phyloP scores from a whole-genome alignment of 495 filamentous ascomycete species.

The Aspergillus indologenus region DNA sequence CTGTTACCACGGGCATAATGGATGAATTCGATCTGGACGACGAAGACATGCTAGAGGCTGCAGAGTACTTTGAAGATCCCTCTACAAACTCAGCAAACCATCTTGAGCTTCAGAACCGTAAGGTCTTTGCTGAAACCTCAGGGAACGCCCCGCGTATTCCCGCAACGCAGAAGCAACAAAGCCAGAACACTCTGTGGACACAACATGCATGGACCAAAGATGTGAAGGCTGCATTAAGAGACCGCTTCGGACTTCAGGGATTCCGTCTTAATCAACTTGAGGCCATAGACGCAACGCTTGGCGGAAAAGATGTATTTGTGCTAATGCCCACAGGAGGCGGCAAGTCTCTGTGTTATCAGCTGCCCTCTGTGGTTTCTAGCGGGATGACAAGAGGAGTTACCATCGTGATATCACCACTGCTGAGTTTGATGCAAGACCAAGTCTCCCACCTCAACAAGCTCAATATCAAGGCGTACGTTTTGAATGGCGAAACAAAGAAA shows the following conservation, averaged over 20 bases:
- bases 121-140: conserved; percentile 55
- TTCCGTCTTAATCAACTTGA: conserved; percentile 92
- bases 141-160: conserved; percentile 43
- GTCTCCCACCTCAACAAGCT: conserved; percentile 72
- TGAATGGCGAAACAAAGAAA: conserved; percentile 68
- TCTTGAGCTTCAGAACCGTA: conserved; percentile 29
- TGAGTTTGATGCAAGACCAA: conserved; percentile 97
- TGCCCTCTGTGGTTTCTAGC: conserved; percentile 79
- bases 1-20: conserved; percentile 27
- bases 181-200: conserved; percentile 38
- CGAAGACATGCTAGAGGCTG: conserved; percentile 65
- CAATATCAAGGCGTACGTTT: conserved; percentile 70
- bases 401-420: conserved; percentile 86
- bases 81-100: conserved; percentile 27
- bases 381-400: conserved; percentile 85
- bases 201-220: conserved; percentile 77
- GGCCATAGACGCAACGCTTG: conserved; percentile 89
- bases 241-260: conserved; percentile 76
- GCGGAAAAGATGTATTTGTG: conserved; percentile 85
- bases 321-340: conserved; percentile 98
- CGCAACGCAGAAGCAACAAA: conserved; percentile 32
- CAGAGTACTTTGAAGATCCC: conserved; percentile 53
- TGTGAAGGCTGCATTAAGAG: conserved; percentile 70
- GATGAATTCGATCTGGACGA: conserved; percentile 68
- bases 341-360: conserved; percentile 94